phyloP scores from a whole-genome alignment of 768 basidiomycete genomes.

The Mycena latifolia region DNA sequence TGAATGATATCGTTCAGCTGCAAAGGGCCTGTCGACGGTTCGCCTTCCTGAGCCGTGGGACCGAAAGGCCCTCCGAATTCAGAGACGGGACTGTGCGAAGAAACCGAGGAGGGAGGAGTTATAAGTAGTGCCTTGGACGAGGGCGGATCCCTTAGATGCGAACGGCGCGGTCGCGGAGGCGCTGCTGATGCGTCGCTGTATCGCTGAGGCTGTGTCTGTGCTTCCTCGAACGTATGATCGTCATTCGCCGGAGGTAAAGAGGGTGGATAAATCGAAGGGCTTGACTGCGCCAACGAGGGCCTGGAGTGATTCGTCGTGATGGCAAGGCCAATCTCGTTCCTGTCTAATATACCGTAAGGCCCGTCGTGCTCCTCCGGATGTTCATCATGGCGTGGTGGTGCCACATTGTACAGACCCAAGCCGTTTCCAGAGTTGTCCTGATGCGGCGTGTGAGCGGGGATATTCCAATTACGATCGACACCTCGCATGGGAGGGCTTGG shows the following conservation, averaged over 20 bases:
- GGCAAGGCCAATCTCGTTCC: slow-evolving; percentile 35
- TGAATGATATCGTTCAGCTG: slow-evolving; percentile 38
- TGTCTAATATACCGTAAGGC: slow-evolving; percentile 19
- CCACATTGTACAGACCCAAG: slow-evolving; percentile 25
- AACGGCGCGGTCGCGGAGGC: slow-evolving; percentile 45
- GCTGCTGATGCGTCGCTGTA: slow-evolving; percentile 34
- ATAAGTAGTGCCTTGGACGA: slow-evolving; percentile 44
- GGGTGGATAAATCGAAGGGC: slow-evolving; percentile 64
- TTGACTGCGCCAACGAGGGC: slow-evolving; percentile 55
- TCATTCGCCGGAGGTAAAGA: slow-evolving; percentile 55
- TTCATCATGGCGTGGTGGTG: background rate
- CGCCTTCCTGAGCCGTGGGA: slow-evolving; percentile 6
- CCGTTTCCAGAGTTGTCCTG: slow-evolving; percentile 36
- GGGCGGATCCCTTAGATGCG: slow-evolving; percentile 37
- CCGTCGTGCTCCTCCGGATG: background rate
- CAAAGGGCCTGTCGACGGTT: slow-evolving; percentile 3
- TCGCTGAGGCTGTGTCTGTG: slow-evolving; percentile 2
- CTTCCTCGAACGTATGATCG: slow-evolving; percentile 39
- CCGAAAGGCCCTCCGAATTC: slow-evolving; percentile 23
- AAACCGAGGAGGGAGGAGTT: slow-evolving; percentile 56
- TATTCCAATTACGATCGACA: slow-evolving; percentile 20
- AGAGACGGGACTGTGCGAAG: slow-evolving; percentile 45
- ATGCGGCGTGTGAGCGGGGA: background rate
- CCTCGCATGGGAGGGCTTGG: slow-evolving; percentile 27
- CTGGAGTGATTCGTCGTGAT: slow-evolving; percentile 40